A percentile compares a stretch with the other conserved stretches of the same genome.
Conservation (phyloP, 164 flowering plant species). For the Liquidambar formosana region DNA sequence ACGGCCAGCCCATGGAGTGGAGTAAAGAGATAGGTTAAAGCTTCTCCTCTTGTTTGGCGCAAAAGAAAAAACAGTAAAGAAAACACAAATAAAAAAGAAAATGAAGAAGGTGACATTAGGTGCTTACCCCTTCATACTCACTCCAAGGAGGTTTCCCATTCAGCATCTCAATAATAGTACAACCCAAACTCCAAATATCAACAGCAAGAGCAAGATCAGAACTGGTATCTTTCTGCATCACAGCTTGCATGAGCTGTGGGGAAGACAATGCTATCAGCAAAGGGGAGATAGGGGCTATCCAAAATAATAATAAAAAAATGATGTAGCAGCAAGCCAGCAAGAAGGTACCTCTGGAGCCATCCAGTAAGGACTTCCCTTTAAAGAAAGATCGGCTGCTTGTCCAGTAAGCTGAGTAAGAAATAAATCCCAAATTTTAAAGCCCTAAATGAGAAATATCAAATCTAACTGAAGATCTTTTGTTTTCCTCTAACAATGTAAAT, state of each 20-base stretch:
- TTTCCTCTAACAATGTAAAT: too few species aligned
- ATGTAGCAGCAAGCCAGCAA: neutral
- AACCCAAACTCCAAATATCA: conserved; percentile 98
- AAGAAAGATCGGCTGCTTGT: conserved; percentile 66
- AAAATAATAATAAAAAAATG: neutral
- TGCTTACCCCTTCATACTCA: conserved; percentile 82
- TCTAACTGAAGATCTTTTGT: neutral
- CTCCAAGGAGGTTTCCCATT: conserved; percentile 96
- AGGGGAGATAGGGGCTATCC: neutral
- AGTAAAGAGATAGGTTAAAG: neutral
- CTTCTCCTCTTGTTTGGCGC: neutral
- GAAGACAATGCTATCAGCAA: conserved; percentile 12
- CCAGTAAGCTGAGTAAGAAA: conserved; percentile 64
- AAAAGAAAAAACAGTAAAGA: neutral
- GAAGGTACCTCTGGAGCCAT: conserved; percentile 96
- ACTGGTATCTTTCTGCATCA: conserved; percentile 60
- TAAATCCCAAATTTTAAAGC: conserved; percentile 1
- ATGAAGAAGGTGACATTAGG: neutral
- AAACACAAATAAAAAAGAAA: neutral
- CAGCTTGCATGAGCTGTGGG: conserved; percentile 67
- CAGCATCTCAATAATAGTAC: conserved; percentile 91
- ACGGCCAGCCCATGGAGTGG: neutral
- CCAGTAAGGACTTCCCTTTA: conserved; percentile 98
- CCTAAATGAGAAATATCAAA: neutral
- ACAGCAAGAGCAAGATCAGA: conserved; percentile 72